Evolutionary conservation across 805 yeast genomes (phyloP), one percentile per base, ranked within the genome.

Genomic region (Torulaspora maleeae): DNA sequence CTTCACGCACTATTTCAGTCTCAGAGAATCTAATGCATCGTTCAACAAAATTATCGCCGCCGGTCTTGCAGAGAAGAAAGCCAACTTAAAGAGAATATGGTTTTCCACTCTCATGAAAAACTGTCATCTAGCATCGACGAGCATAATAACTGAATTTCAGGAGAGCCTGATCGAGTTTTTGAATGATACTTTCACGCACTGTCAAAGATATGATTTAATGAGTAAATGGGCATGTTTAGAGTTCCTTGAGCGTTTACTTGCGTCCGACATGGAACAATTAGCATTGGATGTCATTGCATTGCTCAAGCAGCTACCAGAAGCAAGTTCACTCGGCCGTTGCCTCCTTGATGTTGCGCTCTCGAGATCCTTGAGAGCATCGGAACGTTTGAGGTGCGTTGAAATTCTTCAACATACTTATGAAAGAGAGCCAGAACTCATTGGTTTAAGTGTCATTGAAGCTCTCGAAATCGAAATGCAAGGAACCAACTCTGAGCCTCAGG

Each of bases 61-160:
- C 13, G 96, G 96, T 0, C 66, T 88, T 11, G 60, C 66, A 11
- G 90, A 86, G 30, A 74, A 84, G 55, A 86, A 85, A 52, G 64
- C 74, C 10, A 76, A 76, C 27, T 63, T 86, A 19, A 76, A 83
- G 53, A 79, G 78, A 56, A 66, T 78, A 16, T 91, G 97, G 97
- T 73, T 75, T 44, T 58, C 72, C 29, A 64, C 77, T 28, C 57
- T 83, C 20, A 45, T 63, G 37, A 40, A 43, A 11, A 44, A 48
- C 32, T 50, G 56, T 13, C 27, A 27, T 13, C 36, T 53, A 3
- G 60, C 74, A 0, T 61, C 74, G 15, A 64, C 67, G 1, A 83
- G 78, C 34, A 16, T 65, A 2, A 27, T 72, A 6, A 53, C 53
- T 12, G 50, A 47, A 2, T 53, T 66, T 9, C 57, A 57, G 5